Conservation (phyloP, 768 basidiomycete species). For the Serendipita sp. region DNA sequence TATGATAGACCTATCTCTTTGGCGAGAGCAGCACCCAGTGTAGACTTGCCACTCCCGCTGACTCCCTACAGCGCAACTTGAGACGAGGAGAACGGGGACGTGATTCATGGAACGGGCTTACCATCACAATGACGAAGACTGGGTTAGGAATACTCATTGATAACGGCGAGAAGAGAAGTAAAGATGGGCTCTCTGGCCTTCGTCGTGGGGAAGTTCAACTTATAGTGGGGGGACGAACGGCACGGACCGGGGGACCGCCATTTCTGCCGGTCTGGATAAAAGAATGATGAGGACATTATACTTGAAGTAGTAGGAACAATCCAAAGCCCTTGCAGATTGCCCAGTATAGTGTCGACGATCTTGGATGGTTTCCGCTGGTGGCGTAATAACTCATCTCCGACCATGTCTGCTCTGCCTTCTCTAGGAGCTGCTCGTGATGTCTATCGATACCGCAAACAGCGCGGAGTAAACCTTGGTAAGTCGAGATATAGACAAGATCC, state of each 20-base stretch:
- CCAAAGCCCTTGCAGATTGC: too few relatives aligned
- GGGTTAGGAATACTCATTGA: constrained; percentile 11
- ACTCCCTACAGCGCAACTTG: constrained; percentile 35
- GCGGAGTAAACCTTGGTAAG: constrained; percentile 70
- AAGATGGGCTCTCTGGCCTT: too few relatives aligned
- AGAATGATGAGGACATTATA: too few relatives aligned
- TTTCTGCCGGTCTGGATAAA: too few relatives aligned
- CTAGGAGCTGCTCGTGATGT: constrained; percentile 16
- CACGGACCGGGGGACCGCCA: too few relatives aligned
- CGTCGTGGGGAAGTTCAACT: too few relatives aligned
- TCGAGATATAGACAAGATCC: constrained; percentile 3
- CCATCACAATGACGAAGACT: constrained; percentile 27
- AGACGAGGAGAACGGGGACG: not conserved
- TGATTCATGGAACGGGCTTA: constrained; percentile 1
- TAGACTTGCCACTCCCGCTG: constrained; percentile 57
- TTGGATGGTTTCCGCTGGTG: not conserved
- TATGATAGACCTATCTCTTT: constrained; percentile 49
- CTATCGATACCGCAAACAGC: constrained; percentile 52
- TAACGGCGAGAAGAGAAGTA: not conserved
- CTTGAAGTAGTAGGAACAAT: too few relatives aligned
- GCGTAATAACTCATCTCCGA: not conserved
- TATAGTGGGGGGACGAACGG: too few relatives aligned
- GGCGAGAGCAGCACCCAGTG: constrained; percentile 50
- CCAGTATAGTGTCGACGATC: too few relatives aligned
- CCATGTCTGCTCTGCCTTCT: not conserved